Base-by-base conservation (phyloP, 2,329 filamentous ascomycete genomes). In the Cryphonectria nitschkei region DNA sequence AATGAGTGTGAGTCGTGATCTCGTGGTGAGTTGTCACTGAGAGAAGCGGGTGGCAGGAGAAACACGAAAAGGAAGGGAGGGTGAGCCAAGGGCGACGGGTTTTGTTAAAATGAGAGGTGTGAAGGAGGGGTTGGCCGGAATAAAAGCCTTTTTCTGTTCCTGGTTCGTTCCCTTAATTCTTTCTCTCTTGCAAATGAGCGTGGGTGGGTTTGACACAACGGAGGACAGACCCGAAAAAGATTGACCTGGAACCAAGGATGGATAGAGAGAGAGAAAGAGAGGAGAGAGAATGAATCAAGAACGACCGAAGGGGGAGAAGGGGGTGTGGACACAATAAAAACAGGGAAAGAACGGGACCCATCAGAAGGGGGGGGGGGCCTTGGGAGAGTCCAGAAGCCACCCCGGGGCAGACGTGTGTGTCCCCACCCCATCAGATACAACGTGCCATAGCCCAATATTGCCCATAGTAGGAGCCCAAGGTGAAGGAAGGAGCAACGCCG, bases 1-100 rank as follows among this genome's bases (percentile, higher is more conserved):
- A 70, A 72, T 52, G 66, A 72, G 69, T 69, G 70, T 72, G 70
- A 58, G 65, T 69, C 50, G 68, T 68, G 52, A 68, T 58, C 65
- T 67, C 65, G 52, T 32, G 52, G 39, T 41, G 65, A 67, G 65
- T 41, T 26, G 39, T 54, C n/a, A 52, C 58, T 61, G 32, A 13
- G 34, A 3, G 37, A 39, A 26, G 34, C 11, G 54, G 65, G 58
- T 67, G 50, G 52, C 65, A 58, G 37, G 37, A 67, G 37, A 39
- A n/a, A 16, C 39, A 58, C 34, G 41, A 34, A 56, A 32, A 46
- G 22, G 65, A 52, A 41, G 14, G 52, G 39, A 46, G 22, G 50
- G 39, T 43, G 58, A 61, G 58, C n/a, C 58, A 61, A 61, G 32
- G 32, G 32, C 32, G 34, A 39, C 37, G 46, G 46, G 22, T 50